phyloP scores from a whole-genome alignment of 805 yeast species.

The Crinitomyces ghanaensis region DNA sequence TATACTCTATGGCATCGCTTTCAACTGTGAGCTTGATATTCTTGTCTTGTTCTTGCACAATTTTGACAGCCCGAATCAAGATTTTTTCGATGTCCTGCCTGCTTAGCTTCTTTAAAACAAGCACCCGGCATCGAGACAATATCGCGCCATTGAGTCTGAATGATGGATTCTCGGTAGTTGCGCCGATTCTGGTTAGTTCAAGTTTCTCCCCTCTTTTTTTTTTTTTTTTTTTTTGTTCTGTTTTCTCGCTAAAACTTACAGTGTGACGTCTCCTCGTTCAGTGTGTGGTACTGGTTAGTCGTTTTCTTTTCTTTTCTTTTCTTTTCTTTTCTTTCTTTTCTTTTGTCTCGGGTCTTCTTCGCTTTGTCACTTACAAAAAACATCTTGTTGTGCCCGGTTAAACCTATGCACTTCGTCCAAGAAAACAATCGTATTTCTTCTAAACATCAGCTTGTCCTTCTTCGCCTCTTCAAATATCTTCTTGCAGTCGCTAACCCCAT shows the following conservation, averaged over 20 bases:
- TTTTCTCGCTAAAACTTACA: too few species aligned
- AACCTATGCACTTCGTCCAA: conserved; percentile 91
- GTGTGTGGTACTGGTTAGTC: conserved; percentile 47
- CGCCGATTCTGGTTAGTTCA: conserved; percentile 41
- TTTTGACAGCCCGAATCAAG: conserved; percentile 44
- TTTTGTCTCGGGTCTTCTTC: too few species aligned
- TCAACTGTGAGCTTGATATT: conserved; percentile 41
- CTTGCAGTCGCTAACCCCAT: conserved; percentile 55
- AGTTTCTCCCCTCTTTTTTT: conserved; percentile 79
- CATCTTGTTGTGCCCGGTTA: conserved; percentile 78
- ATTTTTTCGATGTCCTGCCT: conserved; percentile 41
- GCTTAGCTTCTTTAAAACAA: conserved; percentile 48
- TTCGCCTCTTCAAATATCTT: conserved; percentile 44
- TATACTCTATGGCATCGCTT: conserved; percentile 48
- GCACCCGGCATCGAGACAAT: conserved; percentile 72
- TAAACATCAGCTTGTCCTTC: conserved; percentile 35
- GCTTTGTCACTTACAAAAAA: conserved; percentile 31
- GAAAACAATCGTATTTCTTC: conserved; percentile 57
- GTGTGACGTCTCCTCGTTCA: conserved; percentile 68
- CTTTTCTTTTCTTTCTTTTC: too few species aligned
- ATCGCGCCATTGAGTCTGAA: conserved; percentile 73
- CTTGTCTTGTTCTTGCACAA: conserved; percentile 41
- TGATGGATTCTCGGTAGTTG: conserved; percentile 47
- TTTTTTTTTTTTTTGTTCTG: conserved; percentile 1
- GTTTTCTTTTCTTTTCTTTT: background rate